phyloP scores from a whole-genome alignment of 2,329 filamentous ascomycete genomes.

The Leptographium galeiforme region DNA sequence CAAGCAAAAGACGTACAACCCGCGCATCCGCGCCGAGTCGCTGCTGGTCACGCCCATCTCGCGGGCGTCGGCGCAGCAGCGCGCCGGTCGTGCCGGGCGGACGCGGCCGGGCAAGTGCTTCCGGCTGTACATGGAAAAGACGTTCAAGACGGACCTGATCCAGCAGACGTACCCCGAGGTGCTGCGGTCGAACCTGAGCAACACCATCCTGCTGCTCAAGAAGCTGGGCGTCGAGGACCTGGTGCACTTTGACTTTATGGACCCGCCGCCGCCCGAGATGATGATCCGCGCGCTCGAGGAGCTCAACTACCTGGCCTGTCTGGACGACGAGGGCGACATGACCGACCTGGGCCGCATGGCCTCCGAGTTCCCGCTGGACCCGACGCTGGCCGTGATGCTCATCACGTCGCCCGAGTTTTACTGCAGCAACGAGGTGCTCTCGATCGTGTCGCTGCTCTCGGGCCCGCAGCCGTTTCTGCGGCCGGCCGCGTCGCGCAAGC shows the following conservation, averaged over 20 bases:
- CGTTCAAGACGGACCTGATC: conserved; percentile 96
- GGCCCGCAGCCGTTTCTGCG: conserved; percentile 91
- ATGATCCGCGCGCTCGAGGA: conserved; percentile 97
- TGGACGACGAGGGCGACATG: conserved; percentile 91
- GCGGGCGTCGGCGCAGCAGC: conserved; percentile 91
- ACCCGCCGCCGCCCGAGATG: conserved; percentile 92
- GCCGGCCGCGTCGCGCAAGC: conserved; percentile 71
- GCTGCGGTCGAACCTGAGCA: conserved; percentile 83
- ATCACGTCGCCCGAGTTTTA: conserved; percentile 96
- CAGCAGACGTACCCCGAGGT: conserved; percentile 96
- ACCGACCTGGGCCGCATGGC: conserved; percentile 75
- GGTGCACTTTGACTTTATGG: conserved; percentile 98
- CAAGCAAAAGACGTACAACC: conserved; percentile 99
- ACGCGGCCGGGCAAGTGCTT: conserved; percentile 98
- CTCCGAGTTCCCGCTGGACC: conserved; percentile 91
- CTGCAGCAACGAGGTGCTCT: conserved; percentile 96
- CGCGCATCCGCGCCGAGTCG: conserved; percentile 89
- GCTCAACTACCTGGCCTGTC: conserved; percentile 90
- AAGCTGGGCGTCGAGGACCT: conserved; percentile 92
- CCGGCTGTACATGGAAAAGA: conserved; percentile 84
- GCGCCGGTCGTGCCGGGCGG: conserved; percentile 97
- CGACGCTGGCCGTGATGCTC: conserved; percentile 89
- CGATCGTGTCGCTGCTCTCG: conserved; percentile 83
- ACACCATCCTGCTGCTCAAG: conserved; percentile 91
- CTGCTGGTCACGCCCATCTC: conserved; percentile 96